Conservation (phyloP, 768 basidiomycete genomes). For the Mycena capillaripes region DNA sequence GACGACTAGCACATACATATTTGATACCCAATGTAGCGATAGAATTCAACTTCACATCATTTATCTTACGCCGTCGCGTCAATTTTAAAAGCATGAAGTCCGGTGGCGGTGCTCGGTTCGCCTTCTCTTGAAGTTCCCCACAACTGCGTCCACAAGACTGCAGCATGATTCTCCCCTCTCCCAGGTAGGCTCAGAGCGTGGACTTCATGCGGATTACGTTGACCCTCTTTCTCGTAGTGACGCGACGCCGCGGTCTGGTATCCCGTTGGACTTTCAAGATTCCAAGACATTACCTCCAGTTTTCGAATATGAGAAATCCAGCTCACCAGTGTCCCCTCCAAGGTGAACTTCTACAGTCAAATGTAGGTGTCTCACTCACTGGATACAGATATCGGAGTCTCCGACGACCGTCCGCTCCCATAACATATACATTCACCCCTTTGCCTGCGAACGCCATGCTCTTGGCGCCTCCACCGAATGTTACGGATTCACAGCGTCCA, state of each 20-base stretch:
- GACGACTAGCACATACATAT: slow-evolving; percentile 26
- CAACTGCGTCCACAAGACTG: background rate
- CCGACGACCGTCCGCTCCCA: slow-evolving; percentile 45
- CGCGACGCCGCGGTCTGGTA: slow-evolving; percentile 5
- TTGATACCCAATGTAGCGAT: slow-evolving; percentile 29
- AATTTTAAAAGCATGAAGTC: too few species aligned
- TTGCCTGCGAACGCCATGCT: slow-evolving; percentile 57
- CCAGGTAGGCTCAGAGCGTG: slow-evolving; percentile 34
- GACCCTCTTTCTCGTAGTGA: slow-evolving; percentile 8
- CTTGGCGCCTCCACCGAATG: slow-evolving; percentile 48
- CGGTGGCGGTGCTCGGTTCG: slow-evolving; percentile 6
- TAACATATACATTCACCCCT: slow-evolving; percentile 57
- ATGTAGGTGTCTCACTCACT: background rate
- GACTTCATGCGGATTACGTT: slow-evolving; percentile 24
- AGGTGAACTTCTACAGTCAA: background rate
- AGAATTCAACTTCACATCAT: slow-evolving; percentile 34
- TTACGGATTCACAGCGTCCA: slow-evolving; percentile 46
- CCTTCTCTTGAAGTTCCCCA: background rate
- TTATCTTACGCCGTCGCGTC: too few species aligned
- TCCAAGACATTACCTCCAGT: slow-evolving; percentile 1
- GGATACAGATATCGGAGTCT: slow-evolving; percentile 43
- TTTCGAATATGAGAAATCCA: slow-evolving; percentile 3
- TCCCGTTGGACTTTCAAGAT: slow-evolving; percentile 21
- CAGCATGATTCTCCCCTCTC: slow-evolving; percentile 42
- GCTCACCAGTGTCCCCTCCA: slow-evolving; percentile 19